Base-by-base conservation (phyloP, 495 filamentous ascomycete genomes). In the Daldinia childiae region DNA sequence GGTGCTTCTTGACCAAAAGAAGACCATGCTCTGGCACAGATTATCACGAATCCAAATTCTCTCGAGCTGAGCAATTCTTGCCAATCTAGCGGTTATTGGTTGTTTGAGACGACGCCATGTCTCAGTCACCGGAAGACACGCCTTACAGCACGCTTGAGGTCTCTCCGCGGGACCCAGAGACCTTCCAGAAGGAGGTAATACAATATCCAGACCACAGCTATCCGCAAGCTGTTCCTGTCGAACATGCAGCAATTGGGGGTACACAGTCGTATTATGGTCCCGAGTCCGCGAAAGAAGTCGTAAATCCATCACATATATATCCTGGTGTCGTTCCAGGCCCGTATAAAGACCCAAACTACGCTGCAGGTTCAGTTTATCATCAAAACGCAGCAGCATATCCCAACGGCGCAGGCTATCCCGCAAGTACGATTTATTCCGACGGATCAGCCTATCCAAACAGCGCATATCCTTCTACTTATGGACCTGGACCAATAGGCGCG, bases 111-210 rank as follows among this genome's bases (percentile, higher is more conserved):
- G 50, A 38, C 66, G 57, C 32, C 24, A 73, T 73, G 71, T 66
- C 66, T n/a, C 57, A 66, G 26, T 9, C 56, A 54, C 57, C 39
- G 36, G 41, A 54, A 32, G 30, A 63, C 32, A 21, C 24, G 19
- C 58, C 56, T 34, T 66, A 74, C n/a, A 74, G 71, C 58, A 74
- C 66, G n/a, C 71, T 74, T 24, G 71, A 74, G 58, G 66, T 74
- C 34, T 66, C 65, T 14, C 11, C 27, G 50, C 30, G 19, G 26
- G 71, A 74, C 54, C 71, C 71, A 15, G 71, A 74, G 62, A 52
- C 58, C 4, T 66, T 15, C 26, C 71, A 74, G 27, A 74, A 74
- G 26, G 66, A 74, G 58, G 71, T 70, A 21, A 32, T 74, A 57
- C 52, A 65, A 43, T 66, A 74, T 67, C 71, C 71, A 32, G 71